Percentiles rank a stretch among this genome's conserved stretches.
Evolutionary conservation across 352 stramenopile genomes (phyloP).

Genomic region (Pythium brassicae): DNA sequence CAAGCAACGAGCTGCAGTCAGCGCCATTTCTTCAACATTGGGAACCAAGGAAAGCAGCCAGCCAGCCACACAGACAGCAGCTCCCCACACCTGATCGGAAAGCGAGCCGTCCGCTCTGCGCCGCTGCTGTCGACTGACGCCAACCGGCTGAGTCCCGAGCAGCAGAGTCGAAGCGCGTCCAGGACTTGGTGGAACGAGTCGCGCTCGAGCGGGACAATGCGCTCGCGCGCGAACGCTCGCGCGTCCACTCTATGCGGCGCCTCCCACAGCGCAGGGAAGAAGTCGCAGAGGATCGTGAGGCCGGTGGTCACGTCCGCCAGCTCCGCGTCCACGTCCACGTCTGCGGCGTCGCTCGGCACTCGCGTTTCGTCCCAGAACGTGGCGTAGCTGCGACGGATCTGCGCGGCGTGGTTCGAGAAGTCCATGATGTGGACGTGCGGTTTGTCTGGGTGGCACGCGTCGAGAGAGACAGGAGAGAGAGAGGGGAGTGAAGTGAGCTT

Average conservation of each 20-base stretch:
- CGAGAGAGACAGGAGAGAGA: not conserved
- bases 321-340: constrained; percentile 25
- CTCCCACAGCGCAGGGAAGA: constrained; percentile 29
- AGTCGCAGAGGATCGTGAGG: constrained; percentile 36
- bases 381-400: constrained; percentile 51
- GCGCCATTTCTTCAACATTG: not conserved
- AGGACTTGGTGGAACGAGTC: constrained; percentile 55
- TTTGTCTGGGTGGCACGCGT: constrained; percentile 24
- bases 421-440: constrained; percentile 46
- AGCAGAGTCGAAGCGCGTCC: constrained; percentile 30
- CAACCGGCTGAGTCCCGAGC: constrained; percentile 24
- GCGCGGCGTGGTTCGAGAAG: constrained; percentile 69
- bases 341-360: constrained; percentile 12
- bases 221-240: constrained; percentile 20
- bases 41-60: not conserved
- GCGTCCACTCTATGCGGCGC: not conserved
- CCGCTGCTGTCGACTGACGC: constrained; percentile 12
- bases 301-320: constrained; percentile 29
- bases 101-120: constrained; percentile 12
- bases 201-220: constrained; percentile 36
- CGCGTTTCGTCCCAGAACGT: constrained; percentile 46
- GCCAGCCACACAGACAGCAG: not conserved
- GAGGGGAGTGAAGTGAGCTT: not conserved
- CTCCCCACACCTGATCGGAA: constrained; percentile 29
- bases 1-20: constrained; percentile 4